Conservation (phyloP, 2,329 filamentous ascomycete species). For the Sporothrix pseudoabietina region DNA sequence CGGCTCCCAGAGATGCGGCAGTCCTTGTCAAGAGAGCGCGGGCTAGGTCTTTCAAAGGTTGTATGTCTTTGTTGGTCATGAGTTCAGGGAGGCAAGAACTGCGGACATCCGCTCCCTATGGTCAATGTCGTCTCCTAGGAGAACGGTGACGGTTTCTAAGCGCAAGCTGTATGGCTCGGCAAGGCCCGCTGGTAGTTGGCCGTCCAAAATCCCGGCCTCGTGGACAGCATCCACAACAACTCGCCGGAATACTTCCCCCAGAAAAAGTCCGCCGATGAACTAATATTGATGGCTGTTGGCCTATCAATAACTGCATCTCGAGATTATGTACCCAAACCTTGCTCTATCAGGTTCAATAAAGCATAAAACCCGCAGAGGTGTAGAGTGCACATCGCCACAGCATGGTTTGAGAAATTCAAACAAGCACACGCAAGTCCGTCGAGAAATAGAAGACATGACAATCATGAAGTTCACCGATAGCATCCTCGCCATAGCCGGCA, state of each 20-base stretch:
- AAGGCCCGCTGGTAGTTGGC: background rate
- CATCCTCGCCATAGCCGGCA: background rate
- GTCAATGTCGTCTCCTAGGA: background rate
- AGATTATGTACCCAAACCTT: too few relatives aligned
- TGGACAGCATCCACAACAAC: slow-evolving; percentile 16
- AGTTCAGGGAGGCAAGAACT: background rate
- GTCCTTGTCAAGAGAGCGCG: background rate
- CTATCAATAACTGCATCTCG: too few relatives aligned
- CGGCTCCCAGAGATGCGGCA: background rate
- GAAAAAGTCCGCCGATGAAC: background rate
- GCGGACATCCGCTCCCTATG: background rate
- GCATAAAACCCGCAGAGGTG: too few relatives aligned
- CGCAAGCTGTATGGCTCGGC: background rate
- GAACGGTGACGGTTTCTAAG: background rate
- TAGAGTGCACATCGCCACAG: too few relatives aligned
- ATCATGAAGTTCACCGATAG: background rate
- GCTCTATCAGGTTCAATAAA: too few relatives aligned
- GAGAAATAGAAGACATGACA: background rate
- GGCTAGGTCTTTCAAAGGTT: background rate
- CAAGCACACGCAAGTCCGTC: too few relatives aligned
- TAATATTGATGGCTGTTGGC: too few relatives aligned
- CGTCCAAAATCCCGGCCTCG: background rate
- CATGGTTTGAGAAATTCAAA: too few relatives aligned
- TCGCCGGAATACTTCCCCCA: background rate
- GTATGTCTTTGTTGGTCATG: background rate